A percentile compares a stretch with the other conserved stretches of the same genome.
These are phyloP conservation scores for Achaetomium macrosporum DNA, from an alignment of 2,329 filamentous ascomycete species.

Conservation along the genomic window DNA sequence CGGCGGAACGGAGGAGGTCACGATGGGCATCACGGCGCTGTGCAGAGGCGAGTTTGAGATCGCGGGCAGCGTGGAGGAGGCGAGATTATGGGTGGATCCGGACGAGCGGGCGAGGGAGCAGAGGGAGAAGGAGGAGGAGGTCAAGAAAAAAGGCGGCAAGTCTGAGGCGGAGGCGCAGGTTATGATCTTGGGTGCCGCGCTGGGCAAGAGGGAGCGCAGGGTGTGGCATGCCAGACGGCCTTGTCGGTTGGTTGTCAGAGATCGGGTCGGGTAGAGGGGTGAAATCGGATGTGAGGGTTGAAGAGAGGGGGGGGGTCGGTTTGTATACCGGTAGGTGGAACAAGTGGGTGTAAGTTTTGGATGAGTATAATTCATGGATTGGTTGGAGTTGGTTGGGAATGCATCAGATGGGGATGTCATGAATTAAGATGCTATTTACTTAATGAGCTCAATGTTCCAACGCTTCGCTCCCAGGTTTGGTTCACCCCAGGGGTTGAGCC, in stretches of 20 bases:
- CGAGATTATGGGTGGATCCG: slow-evolving; percentile 44
- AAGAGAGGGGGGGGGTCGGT: not conserved
- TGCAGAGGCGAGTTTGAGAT: slow-evolving; percentile 80
- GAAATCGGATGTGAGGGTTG: no score
- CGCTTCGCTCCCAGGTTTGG: no score
- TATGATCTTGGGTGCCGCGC: slow-evolving; percentile 50
- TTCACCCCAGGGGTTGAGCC: no score
- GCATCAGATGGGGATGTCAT: no score
- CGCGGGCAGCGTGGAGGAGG: slow-evolving; percentile 74
- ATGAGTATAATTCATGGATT: no score
- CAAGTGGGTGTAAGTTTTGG: no score
- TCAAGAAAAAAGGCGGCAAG: slow-evolving; percentile 25
- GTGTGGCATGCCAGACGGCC: slow-evolving; percentile 60
- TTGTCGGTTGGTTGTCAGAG: slow-evolving; percentile 49
- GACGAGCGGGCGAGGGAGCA: slow-evolving; percentile 28
- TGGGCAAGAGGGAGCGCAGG: slow-evolving; percentile 55
- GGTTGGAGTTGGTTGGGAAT: no score
- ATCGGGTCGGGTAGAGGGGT: slow-evolving; percentile 31
- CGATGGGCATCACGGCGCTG: slow-evolving; percentile 66
- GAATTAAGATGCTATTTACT: no score
- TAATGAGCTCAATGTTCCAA: no score
- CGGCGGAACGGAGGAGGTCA: slow-evolving; percentile 49
- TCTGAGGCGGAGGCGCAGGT: slow-evolving; percentile 45
- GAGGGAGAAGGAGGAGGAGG: slow-evolving; percentile 21
- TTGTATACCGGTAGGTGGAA: no score